Evolutionary conservation across 805 yeast genomes (phyloP), one percentile per base, ranked within the genome.

Genomic region (Cyberlindnera americana): DNA sequence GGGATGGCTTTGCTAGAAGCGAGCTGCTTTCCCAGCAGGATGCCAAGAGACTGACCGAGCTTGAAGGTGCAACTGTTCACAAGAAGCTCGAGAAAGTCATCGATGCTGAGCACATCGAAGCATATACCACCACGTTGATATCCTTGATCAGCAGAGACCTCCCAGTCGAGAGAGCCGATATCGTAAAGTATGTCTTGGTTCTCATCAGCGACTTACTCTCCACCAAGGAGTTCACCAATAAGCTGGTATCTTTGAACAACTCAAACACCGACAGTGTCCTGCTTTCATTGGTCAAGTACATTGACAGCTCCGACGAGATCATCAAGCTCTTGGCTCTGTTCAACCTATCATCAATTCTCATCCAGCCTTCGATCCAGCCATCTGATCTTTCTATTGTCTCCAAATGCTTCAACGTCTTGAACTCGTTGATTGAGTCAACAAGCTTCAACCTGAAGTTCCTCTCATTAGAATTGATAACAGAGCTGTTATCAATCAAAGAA

Each of bases 1-100:
- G 97, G 97, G 95, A 86, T 55, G 95, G 95, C 9, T 78, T 84
- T 52, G 81, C 85, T 10, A 73, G 95, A 40, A 81, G 90, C 15
- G 79, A 77, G 34, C 74, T 80, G 32, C 69, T 90, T 27, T 65
- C 81, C 31, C 73, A 72, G 36, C 77, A 76, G 45, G 93, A 87
- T 58, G 91, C 90, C 10, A 72, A 51, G 23, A 43, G 39, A 6
- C 44, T 69, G 35, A 62, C 60, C 43, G 52, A 52, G 22, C 49
- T 68, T 32, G 72, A 67, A 41, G 55, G 59, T 13, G 72, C 44
- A 18, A 38, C 47, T 10, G 41, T 23, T 10, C 39, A 67, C 24
- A 69, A 69, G 47, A 69, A 65, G 38, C 62, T 65, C 21, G 57
- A 60, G 13, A 65, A 74, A 21, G 62, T 76, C 11, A 47, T 65